Evolutionary conservation across 805 yeast genomes (phyloP).

Genomic region (Priceomyces fermenticarens): DNA sequence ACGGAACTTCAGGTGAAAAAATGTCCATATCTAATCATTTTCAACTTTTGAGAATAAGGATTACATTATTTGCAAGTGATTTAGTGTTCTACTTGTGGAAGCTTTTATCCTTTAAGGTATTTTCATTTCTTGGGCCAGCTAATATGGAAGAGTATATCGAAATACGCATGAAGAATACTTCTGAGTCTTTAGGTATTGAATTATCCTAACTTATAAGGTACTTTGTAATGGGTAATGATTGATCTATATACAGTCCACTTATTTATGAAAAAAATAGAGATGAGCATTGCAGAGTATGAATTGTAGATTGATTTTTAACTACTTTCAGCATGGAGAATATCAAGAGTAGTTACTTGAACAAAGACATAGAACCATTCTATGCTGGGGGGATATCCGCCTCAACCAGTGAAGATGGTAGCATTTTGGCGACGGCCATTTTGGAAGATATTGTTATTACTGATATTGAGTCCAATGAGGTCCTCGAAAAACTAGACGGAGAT

Average conservation of each 20-base stretch:
- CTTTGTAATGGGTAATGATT: too few relatives aligned
- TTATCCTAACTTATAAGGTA: constrained; percentile 2
- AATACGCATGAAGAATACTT: constrained; percentile 38
- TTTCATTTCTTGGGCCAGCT: constrained; percentile 24
- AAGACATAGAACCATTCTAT: constrained; percentile 74
- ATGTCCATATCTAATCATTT: constrained; percentile 5
- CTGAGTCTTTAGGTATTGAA: constrained; percentile 43
- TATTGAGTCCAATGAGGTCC: constrained; percentile 50
- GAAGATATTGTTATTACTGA: constrained; percentile 76
- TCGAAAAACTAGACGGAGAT: constrained; percentile 76
- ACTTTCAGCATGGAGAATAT: constrained; percentile 17
- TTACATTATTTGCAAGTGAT: constrained; percentile 25
- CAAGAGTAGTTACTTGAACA: constrained; percentile 41
- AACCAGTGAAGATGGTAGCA: constrained; percentile 55
- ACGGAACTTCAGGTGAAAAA: constrained; percentile 5
- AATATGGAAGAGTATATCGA: constrained; percentile 46
- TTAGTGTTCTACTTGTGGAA: constrained; percentile 31
- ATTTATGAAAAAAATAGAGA: constrained; percentile 7
- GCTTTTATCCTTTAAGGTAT: constrained; percentile 29
- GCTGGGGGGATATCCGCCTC: constrained; percentile 80
- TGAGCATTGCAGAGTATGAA: constrained; percentile 4
- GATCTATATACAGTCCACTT: not conserved
- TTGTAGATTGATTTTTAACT: not conserved
- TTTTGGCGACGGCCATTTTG: constrained; percentile 75
- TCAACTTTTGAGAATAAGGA: constrained; percentile 17